A percentile compares a stretch with the other conserved stretches of the same genome.
These are phyloP conservation scores for Odonthalia washingtoniensis DNA, from an alignment of 31 red algal species.

Conservation along the genomic window DNA sequence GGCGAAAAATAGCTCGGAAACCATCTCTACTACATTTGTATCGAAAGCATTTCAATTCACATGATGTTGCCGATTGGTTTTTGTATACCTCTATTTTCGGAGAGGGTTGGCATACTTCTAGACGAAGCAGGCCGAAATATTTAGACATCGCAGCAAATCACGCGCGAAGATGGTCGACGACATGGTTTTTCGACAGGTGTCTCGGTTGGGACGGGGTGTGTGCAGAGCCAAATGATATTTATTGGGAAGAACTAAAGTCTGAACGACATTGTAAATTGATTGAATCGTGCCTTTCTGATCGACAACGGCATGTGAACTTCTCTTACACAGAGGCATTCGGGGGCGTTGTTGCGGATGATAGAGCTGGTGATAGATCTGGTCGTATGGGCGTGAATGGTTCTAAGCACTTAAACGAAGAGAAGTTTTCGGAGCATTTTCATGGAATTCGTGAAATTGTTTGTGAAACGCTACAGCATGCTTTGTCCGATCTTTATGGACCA, in stretches of 20 bases:
- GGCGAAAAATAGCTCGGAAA: too few species aligned
- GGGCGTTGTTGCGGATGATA: constrained; percentile 40
- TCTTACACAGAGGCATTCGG: constrained; percentile 56
- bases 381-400: constrained; percentile 43
- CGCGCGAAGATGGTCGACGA: too few species aligned
- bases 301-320: constrained; percentile 56
- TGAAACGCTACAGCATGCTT: too few species aligned
- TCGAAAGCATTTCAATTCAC: too few species aligned
- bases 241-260: constrained; percentile 35
- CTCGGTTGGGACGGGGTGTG: constrained; percentile 77
- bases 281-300: constrained; percentile 58
- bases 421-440: constrained; percentile 40
- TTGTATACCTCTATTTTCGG: too few species aligned
- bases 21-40: too few species aligned
- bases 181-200: too few species aligned
- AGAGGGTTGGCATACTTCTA: too few species aligned
- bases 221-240: constrained; percentile 68
- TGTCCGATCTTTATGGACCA: too few species aligned
- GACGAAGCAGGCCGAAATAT: too few species aligned
- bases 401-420: constrained; percentile 36
- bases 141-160: too few species aligned
- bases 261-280: constrained; percentile 58
- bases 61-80: too few species aligned
- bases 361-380: neutral
- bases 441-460: constrained; percentile 39